phyloP scores from a whole-genome alignment of 192 early-diverging fungal species.

The Backusella psychrophila region DNA sequence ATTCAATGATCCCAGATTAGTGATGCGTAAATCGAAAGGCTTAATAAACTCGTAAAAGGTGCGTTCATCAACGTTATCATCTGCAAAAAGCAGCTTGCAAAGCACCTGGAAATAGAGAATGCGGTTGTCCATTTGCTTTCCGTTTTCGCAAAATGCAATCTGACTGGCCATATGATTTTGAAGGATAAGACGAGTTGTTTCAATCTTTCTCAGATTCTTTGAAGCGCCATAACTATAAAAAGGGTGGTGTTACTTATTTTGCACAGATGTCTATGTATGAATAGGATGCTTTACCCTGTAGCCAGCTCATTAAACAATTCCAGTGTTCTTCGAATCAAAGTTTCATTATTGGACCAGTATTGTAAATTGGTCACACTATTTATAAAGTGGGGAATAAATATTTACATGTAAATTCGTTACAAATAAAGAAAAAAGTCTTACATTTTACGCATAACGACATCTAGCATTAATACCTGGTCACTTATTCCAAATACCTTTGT shows the following conservation, averaged over 20 bases:
- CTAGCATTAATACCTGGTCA: constrained; percentile 57
- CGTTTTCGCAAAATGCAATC: constrained; percentile 66
- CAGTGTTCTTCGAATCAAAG: constrained; percentile 62
- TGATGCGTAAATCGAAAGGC: constrained; percentile 59
- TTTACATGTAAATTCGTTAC: background rate
- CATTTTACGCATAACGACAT: constrained; percentile 67
- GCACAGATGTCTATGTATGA: background rate
- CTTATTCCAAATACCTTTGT: constrained; percentile 66
- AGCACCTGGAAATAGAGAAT: constrained; percentile 78
- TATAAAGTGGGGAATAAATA: background rate
- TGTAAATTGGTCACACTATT: constrained; percentile 60
- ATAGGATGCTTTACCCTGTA: constrained; percentile 41
- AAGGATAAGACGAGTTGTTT: constrained; percentile 64
- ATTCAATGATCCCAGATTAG: constrained; percentile 48
- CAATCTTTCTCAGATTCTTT: constrained; percentile 74
- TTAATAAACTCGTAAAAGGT: constrained; percentile 73
- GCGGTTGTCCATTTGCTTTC: constrained; percentile 60
- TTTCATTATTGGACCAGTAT: constrained; percentile 53
- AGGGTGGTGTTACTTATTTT: background rate
- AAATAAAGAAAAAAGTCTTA: constrained; percentile 21
- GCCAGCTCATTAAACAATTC: constrained; percentile 77
- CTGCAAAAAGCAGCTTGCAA: constrained; percentile 71
- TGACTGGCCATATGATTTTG: constrained; percentile 70
- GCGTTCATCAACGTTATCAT: constrained; percentile 50
- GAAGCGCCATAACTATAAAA: constrained; percentile 65